Evolutionary conservation across 179 eudicot genomes (phyloP), one percentile per base, ranked within the genome.

Genomic region (Silene noctiflora): DNA sequence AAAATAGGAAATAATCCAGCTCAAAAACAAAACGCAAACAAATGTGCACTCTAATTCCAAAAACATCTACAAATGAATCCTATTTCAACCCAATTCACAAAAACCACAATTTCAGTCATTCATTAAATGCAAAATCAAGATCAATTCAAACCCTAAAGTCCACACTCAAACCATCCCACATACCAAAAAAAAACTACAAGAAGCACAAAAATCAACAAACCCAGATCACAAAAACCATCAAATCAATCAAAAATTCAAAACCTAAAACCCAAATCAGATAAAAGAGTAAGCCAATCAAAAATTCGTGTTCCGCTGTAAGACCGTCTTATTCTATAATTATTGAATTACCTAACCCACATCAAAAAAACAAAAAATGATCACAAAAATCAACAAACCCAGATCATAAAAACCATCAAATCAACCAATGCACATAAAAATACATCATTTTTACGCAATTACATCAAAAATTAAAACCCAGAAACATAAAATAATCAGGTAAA

Each of bases 161-260:
- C 64, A 64, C 51, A 44, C 51, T 44, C 51, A 16, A 66, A 14
- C 14, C 69, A 1, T 4, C 20, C 21, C 13, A 68, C 4, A 42
- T 9, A 39, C 64, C 29, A 3, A 1, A 33, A n/a, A n/a, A n/a
- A n/a, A n/a, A n/a, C n/a, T n/a, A n/a, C n/a, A n/a, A n/a, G n/a
- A n/a, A n/a, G n/a, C n/a, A n/a, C n/a, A n/a, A n/a, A 76, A 35
- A 39, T 19, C 67, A 29, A 69, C 59, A 76, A 77, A 61, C 75
- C 76, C 71, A 78, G 20, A 65, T 67, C 73, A 73, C 9, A 33
- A 20, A 21, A 19, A 78, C 6, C 6, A 12, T 19, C 33, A 70
- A 46, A 48, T 20, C n/a, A 42, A 4, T 8, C 60, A 46, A 44
- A 51, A 46, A 75, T 0, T 27, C 16, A 21, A 46, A 39, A 21